phyloP scores from a whole-genome alignment of 1,284 basidiomycete genomes.

The Leucoagaricus sp. region DNA sequence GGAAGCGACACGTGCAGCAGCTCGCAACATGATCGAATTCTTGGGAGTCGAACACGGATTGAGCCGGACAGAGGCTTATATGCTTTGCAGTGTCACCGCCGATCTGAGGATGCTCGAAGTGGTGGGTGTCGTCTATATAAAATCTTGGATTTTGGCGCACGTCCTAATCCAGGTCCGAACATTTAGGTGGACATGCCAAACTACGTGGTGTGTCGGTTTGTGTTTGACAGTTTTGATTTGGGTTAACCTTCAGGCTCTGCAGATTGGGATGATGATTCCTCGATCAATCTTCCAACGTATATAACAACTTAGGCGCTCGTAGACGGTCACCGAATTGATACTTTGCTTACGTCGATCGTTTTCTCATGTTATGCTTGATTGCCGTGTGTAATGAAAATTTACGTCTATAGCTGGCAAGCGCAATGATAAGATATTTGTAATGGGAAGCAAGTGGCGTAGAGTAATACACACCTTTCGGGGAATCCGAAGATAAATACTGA shows the following conservation, averaged over 20 bases:
- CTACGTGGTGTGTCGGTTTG: constrained; percentile 48
- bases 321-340: background rate
- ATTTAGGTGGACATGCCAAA: constrained; percentile 69
- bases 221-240: background rate
- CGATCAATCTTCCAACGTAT: constrained; percentile 32
- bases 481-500: background rate
- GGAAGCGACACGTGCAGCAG: constrained; percentile 54
- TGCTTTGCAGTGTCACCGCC: constrained; percentile 62
- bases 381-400: background rate
- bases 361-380: background rate
- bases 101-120: constrained; percentile 65
- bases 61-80: constrained; percentile 50
- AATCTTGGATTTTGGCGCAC: background rate
- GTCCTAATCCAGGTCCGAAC: background rate
- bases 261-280: constrained; percentile 55
- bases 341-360: background rate
- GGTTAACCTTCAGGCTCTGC: background rate
- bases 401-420: background rate
- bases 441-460: background rate
- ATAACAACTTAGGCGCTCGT: background rate
- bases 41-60: constrained; percentile 44
- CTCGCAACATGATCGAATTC: constrained; percentile 57
- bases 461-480: background rate
- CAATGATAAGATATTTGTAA: background rate
- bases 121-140: constrained; percentile 35